Evolutionary conservation across 2,329 filamentous ascomycete genomes (phyloP).

Genomic region (Macrophomina tecta): DNA sequence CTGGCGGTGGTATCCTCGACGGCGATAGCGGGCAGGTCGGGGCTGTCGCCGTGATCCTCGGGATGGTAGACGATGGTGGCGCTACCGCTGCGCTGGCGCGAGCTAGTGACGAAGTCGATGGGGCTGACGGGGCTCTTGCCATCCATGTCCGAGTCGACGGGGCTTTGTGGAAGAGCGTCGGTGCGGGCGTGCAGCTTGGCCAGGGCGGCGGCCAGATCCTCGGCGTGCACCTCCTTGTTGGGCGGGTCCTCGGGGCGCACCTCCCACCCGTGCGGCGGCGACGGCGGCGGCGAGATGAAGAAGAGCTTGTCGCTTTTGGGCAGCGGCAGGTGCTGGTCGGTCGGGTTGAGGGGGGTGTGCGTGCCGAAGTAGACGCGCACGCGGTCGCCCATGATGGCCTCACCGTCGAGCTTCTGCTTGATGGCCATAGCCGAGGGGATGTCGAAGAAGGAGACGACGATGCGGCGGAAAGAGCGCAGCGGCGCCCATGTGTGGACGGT

Average conservation of each 20-base stretch:
- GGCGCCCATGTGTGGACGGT: conserved; percentile 79
- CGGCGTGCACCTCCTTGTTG: conserved; percentile 69
- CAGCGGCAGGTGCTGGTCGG: conserved; percentile 46
- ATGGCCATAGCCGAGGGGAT: conserved; percentile 73
- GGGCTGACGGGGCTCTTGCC: conserved; percentile 35
- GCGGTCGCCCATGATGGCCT: conserved; percentile 70
- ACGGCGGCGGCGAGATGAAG: conserved; percentile 70
- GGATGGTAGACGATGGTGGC: conserved; percentile 69
- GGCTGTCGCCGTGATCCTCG: conserved; percentile 65
- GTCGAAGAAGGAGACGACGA: conserved; percentile 78
- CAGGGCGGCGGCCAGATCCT: conserved; percentile 64
- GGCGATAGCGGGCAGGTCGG: conserved; percentile 66
- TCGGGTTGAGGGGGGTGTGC: conserved; percentile 46
- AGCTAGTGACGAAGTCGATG: conserved; percentile 31
- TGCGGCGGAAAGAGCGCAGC: conserved; percentile 81
- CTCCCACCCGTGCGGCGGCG: conserved; percentile 69
- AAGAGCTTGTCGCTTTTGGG: conserved; percentile 67
- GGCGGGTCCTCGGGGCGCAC: conserved; percentile 67
- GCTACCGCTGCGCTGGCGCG: conserved; percentile 53
- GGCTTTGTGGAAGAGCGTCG: conserved; percentile 31
- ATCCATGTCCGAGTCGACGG: conserved; percentile 33
- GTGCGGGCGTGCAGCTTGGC: conserved; percentile 55
- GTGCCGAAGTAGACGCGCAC: conserved; percentile 48
- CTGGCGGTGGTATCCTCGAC: conserved; percentile 65
- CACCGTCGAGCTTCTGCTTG: conserved; percentile 74